These are phyloP conservation scores for Geotrichum citri-aurantii DNA, from an alignment of 1,139 yeast genomes.

Conservation along the genomic window DNA sequence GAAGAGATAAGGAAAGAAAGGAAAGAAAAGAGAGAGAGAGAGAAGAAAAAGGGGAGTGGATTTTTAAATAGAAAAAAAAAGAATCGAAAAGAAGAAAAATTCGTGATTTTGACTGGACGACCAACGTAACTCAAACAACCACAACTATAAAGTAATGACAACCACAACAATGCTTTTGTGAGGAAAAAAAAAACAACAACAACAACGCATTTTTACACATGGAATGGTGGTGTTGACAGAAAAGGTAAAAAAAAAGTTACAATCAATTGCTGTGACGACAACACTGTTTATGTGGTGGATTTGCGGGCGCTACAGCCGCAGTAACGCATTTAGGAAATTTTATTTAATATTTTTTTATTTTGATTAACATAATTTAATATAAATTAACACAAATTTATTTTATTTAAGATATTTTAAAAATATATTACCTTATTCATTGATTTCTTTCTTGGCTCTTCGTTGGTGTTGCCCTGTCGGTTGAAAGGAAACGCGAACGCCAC, in stretches of 20 bases:
- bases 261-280: not conserved
- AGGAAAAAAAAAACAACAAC: not conserved
- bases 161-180: not conserved
- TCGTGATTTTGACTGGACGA: not conserved
- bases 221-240: not conserved
- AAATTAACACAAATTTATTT: too few relatives aligned
- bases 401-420: too few relatives aligned
- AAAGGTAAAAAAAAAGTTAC: not conserved
- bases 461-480: not conserved
- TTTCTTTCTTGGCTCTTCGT: too few relatives aligned
- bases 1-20: not conserved
- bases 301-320: too few relatives aligned
- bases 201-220: too few relatives aligned
- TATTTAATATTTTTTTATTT: too few relatives aligned
- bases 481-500: not conserved
- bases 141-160: too few relatives aligned
- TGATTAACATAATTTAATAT: too few relatives aligned
- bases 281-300: too few relatives aligned
- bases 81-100: not conserved
- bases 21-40: conserved; percentile 1
- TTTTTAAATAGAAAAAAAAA: not conserved
- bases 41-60: not conserved
- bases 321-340: too few relatives aligned
- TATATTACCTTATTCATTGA: too few relatives aligned
- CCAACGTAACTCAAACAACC: not conserved